Base-by-base conservation (phyloP, 345 rosid genomes). In the Microcos paniculata region DNA sequence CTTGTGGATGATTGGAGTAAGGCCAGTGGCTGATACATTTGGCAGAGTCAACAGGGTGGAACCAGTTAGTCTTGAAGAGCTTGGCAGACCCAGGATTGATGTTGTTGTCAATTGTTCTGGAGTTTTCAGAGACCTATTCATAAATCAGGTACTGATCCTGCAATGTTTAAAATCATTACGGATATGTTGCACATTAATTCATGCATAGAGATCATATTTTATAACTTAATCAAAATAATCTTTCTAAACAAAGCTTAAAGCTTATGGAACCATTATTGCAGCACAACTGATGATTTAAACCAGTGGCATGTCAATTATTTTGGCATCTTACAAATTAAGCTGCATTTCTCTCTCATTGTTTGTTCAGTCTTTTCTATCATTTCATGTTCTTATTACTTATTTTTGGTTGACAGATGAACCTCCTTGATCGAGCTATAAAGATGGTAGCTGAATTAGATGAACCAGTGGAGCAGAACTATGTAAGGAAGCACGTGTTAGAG, bases 91-190 rank as follows among this genome's bases (percentile, higher is more conserved):
- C 12, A 92, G 98, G 85, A 93, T 96, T 42, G 99, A 96, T 75
- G 99, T 96, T 6, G 98, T 96, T 23, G 98, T 96, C 57, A 96
- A 96, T 81, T 96, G 99, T 89, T 96, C 99, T 0, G 99, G 99
- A 24, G 97, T 96, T 48, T 96, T 96, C 90, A 88, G 99, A 80
- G 98, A 96, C 77, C 97, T 96, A 61, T 96, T 96, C 72, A 93
- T 96, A 82, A 96, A 96, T 55, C 99, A 96, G 98, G 99, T 92
- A 83, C 55, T 18, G 14, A 26, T 21, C 58, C 62, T 62, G 30
- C 40, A 23, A 10, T 56, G 19, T 21, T 72, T 9, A 23, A 12
- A 30, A 8, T 64, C 28, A 45, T 35, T 21, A 57, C 13, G 15
- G 0, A 61, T 8, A 2, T 48, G 23, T 53, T 24, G 16, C 42